Percentiles rank a stretch among this genome's conserved stretches.
These are phyloP conservation scores for Phlebiopsis gigantea DNA, from an alignment of 768 basidiomycete species.

Conservation along the genomic window DNA sequence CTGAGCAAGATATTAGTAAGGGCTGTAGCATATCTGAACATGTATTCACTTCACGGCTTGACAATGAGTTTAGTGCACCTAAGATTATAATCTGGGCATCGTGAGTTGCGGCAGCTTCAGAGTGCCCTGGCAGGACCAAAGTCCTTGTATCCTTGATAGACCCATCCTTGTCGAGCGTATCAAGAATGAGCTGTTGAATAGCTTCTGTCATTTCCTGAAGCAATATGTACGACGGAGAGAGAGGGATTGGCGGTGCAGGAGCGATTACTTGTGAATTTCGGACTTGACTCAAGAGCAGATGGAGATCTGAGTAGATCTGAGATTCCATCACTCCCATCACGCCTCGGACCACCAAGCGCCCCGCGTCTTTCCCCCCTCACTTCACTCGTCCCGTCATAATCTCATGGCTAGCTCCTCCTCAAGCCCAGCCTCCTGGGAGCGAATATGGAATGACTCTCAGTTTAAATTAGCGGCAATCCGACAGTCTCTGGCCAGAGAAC, in stretches of 20 bases:
- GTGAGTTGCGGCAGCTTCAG: slow-evolving; percentile 50
- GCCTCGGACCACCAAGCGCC: neutral
- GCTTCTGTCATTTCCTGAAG: slow-evolving; percentile 55
- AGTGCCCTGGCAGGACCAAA: slow-evolving; percentile 61
- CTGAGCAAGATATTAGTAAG: slow-evolving; percentile 31
- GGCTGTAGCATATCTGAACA: neutral
- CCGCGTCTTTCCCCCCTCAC: neutral
- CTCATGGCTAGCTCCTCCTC: slow-evolving; percentile 14
- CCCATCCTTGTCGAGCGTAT: slow-evolving; percentile 53
- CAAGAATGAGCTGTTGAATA: slow-evolving; percentile 76
- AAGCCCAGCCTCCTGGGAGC: slow-evolving; percentile 40
- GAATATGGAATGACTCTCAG: slow-evolving; percentile 60
- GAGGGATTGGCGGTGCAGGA: neutral
- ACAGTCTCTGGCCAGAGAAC: slow-evolving; percentile 29
- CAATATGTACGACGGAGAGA: neutral
- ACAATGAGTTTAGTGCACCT: slow-evolving; percentile 87
- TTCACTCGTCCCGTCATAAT: slow-evolving; percentile 1
- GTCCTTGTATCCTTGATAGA: slow-evolving; percentile 64
- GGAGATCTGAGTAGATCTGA: slow-evolving; percentile 8
- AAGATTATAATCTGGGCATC: slow-evolving; percentile 83
- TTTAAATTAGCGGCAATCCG: slow-evolving; percentile 46
- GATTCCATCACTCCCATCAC: slow-evolving; percentile 6
- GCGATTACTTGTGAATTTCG: neutral
- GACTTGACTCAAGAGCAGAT: slow-evolving; percentile 9
- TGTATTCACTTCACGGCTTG: slow-evolving; percentile 70